A percentile compares a stretch with the other conserved stretches of the same genome.
Evolutionary conservation across 371 early-diverging fungal genomes (phyloP).

Genomic region (Dinochytrium kinnereticum): DNA sequence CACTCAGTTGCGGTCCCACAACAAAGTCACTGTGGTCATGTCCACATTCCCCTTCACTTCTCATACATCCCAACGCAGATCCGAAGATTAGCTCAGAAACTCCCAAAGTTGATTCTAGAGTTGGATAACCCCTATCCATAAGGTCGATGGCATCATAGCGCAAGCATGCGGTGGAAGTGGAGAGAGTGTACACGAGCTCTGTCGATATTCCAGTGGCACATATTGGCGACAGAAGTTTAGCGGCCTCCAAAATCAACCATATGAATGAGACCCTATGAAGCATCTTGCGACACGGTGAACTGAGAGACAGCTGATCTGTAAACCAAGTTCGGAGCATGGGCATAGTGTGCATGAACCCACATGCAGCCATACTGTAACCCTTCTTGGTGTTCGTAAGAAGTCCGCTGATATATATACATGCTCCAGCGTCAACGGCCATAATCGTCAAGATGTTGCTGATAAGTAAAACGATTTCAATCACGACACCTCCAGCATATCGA

Average conservation of each 20-base stretch:
- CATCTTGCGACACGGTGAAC: slow-evolving; percentile 31
- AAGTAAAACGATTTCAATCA: slow-evolving; percentile 29
- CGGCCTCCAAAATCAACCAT: slow-evolving; percentile 27
- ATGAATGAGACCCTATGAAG: slow-evolving; percentile 23
- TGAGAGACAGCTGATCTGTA: slow-evolving; percentile 35
- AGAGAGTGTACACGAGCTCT: background rate
- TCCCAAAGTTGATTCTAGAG: slow-evolving; percentile 27
- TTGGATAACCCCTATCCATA: slow-evolving; percentile 32
- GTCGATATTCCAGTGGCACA: slow-evolving; percentile 24
- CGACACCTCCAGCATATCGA: slow-evolving; percentile 22
- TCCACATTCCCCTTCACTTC: slow-evolving; percentile 31
- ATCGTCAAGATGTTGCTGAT: slow-evolving; percentile 32
- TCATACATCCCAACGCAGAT: slow-evolving; percentile 35
- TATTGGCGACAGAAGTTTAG: slow-evolving; percentile 30
- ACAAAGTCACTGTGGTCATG: slow-evolving; percentile 3
- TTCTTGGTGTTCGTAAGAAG: slow-evolving; percentile 9
- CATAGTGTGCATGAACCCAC: slow-evolving; percentile 30
- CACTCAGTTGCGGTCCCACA: slow-evolving; percentile 32
- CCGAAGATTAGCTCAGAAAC: slow-evolving; percentile 41
- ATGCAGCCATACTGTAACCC: slow-evolving; percentile 30
- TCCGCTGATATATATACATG: slow-evolving; percentile 13
- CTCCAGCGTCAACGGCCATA: slow-evolving; percentile 19
- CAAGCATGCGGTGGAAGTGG: background rate
- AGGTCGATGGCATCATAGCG: background rate
- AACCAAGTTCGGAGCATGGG: slow-evolving; percentile 25